phyloP scores from a whole-genome alignment of 2,329 filamentous ascomycete genomes.

The Rutstroemia sp. region DNA sequence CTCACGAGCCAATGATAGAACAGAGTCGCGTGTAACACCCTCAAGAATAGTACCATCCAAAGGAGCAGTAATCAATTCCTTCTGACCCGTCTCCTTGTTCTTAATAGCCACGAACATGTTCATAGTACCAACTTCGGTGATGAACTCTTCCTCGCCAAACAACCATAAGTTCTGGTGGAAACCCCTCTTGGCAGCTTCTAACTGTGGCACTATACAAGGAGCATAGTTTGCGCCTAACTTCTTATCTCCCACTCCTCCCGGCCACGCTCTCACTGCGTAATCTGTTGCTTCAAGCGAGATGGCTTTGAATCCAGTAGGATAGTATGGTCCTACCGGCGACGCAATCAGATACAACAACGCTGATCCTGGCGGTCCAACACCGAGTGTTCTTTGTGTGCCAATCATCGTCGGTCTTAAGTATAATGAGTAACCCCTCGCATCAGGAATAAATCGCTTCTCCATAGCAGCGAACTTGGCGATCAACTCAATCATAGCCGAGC shows the following conservation, averaged over 20 bases:
- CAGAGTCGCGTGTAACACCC: conserved; percentile 87
- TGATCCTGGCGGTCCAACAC: conserved; percentile 84
- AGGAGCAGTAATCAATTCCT: conserved; percentile 89
- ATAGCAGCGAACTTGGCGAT: conserved; percentile 73
- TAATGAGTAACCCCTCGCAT: conserved; percentile 80
- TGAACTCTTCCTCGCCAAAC: conserved; percentile 89
- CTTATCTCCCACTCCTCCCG: conserved; percentile 94
- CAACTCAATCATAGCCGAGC: conserved; percentile 67
- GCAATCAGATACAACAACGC: conserved; percentile 93
- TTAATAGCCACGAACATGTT: conserved; percentile 88
- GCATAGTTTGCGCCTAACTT: conserved; percentile 99
- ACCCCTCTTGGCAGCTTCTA: conserved; percentile 81
- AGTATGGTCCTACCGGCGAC: conserved; percentile 94
- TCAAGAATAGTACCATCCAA: conserved; percentile 95
- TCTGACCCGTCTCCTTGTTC: conserved; percentile 81
- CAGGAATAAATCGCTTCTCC: conserved; percentile 85
- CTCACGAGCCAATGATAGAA: conserved; percentile 80
- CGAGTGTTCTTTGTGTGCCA: conserved; percentile 89
- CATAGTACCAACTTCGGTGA: conserved; percentile 98
- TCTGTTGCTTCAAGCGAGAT: conserved; percentile 91
- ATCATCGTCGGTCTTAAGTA: conserved; percentile 97
- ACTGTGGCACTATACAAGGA: conserved; percentile 95
- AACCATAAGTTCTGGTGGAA: conserved; percentile 99
- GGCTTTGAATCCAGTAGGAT: conserved; percentile 97
- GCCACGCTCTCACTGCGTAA: conserved; percentile 96